Base-by-base conservation (phyloP, 164 flowering plant genomes). In the Liriodendron chinense region DNA sequence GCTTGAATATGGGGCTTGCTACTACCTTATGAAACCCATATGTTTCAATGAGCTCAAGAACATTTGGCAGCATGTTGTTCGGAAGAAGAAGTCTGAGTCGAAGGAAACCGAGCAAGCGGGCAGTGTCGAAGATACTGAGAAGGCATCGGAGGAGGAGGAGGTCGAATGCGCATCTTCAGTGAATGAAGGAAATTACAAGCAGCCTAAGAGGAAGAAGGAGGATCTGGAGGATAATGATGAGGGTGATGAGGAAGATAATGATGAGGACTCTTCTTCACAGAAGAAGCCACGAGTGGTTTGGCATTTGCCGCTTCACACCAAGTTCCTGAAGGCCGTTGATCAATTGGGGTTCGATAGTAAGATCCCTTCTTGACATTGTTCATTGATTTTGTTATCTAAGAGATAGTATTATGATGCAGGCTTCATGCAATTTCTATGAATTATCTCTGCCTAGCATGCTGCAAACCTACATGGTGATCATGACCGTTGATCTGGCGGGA, bases 1-100 rank as follows among this genome's bases (percentile, higher is more conserved):
- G 0, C 92, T 94, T 47, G 93, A 93, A 69, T 97, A 94, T 75
- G 98, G 98, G 47, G 98, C 98, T 1, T 94, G 97, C 69, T 97
- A 92, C 78, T 94, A 94, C 79, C 94, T 94, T 47, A 91, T 93
- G 10, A 94, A 94, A 82, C 98, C 98, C 0, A 87, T 94, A 69
- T 78, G 94, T 70, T 90, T 94, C 95, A 90, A 94, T 79, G 97
- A 94, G 75, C 91, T 94, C 25, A 83, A 84, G 34, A 94, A 91
- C 76, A 92, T 94, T 86, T 94, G 98, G 98, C 98, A 93, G 72
- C 98, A 94, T 82, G 94, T 92, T 0, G 78, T 88, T 71, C 81
- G 98, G 77, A 95, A 93, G 82, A 89, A 83, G 86, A 89, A 87
- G 65, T 86, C 88, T 50, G 92, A 93, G 81, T 84, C 83, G 34